Evolutionary conservation across 768 basidiomycete species (phyloP).

Genomic region (Suillus lakei): DNA sequence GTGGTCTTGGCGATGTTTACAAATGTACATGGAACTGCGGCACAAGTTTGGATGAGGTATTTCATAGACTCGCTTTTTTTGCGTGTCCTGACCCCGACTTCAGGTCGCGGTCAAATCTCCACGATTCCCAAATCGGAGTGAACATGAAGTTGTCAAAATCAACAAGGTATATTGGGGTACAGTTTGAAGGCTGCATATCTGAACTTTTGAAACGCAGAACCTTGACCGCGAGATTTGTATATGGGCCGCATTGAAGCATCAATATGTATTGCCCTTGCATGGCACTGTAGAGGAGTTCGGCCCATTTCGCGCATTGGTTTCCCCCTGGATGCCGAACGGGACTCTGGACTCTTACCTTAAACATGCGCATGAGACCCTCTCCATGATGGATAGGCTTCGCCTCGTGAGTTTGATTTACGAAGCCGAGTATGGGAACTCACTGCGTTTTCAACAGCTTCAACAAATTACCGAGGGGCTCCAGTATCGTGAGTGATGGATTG

Average conservation of each 20-base stretch:
- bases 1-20: slow-evolving; percentile 52
- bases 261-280: slow-evolving; percentile 41
- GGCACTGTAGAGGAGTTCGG: slow-evolving; percentile 44
- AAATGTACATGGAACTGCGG: slow-evolving; percentile 24
- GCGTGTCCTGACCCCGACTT: not conserved
- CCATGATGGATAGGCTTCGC: slow-evolving; percentile 39
- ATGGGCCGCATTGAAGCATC: slow-evolving; percentile 45
- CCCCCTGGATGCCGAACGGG: slow-evolving; percentile 49
- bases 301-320: slow-evolving; percentile 42
- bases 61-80: not conserved
- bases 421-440: not conserved
- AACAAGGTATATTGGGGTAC: not conserved
- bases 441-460: slow-evolving; percentile 31
- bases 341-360: slow-evolving; percentile 44
- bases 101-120: slow-evolving; percentile 14
- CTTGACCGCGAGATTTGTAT: slow-evolving; percentile 42
- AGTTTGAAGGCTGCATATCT: not conserved
- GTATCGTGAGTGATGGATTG: slow-evolving; percentile 36
- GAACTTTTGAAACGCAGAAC: slow-evolving; percentile 11
- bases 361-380: slow-evolving; percentile 39
- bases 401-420: slow-evolving; percentile 30
- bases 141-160: not conserved
- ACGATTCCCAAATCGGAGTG: not conserved
- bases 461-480: slow-evolving; percentile 45
- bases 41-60: not conserved